Conservation (phyloP, 805 yeast genomes). For the Candida palmyrensis region DNA sequence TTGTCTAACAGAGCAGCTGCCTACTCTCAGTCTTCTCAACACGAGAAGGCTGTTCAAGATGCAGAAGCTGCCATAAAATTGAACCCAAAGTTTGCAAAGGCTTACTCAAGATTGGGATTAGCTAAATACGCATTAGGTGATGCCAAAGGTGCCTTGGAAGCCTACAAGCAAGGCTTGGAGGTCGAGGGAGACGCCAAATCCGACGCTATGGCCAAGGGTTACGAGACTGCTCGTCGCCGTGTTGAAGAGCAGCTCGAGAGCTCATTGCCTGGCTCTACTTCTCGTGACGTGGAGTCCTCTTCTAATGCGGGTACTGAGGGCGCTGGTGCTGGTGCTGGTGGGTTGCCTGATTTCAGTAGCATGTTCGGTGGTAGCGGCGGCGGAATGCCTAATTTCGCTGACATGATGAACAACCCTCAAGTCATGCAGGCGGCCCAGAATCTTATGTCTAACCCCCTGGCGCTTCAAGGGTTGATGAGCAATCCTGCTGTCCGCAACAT, state of each 20-base stretch:
- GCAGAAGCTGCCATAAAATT: conserved; percentile 76
- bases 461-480: conserved; percentile 66
- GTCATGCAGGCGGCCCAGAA: conserved; percentile 83
- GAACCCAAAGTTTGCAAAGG: conserved; percentile 82
- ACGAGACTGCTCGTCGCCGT: conserved; percentile 86
- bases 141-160: conserved; percentile 82
- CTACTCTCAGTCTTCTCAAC: conserved; percentile 70
- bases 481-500: conserved; percentile 78
- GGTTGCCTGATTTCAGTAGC: conserved; percentile 72
- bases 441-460: conserved; percentile 81
- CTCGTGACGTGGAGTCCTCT: conserved; percentile 16
- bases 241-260: conserved; percentile 68
- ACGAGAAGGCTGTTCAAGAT: conserved; percentile 74
- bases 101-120: conserved; percentile 90
- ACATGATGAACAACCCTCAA: conserved; percentile 86
- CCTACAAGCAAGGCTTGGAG: conserved; percentile 83
- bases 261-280: conserved; percentile 22
- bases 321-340: conserved; percentile 41
- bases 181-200: conserved; percentile 81
- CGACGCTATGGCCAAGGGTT: conserved; percentile 89
- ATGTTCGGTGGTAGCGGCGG: conserved; percentile 59
- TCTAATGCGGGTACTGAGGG: conserved; percentile 34
- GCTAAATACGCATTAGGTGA: conserved; percentile 95
- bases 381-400: conserved; percentile 64
- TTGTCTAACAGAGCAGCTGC: conserved; percentile 97